These are phyloP conservation scores for Vachellia collinsii DNA, from an alignment of 306 rosid genomes.

Conservation along the genomic window DNA sequence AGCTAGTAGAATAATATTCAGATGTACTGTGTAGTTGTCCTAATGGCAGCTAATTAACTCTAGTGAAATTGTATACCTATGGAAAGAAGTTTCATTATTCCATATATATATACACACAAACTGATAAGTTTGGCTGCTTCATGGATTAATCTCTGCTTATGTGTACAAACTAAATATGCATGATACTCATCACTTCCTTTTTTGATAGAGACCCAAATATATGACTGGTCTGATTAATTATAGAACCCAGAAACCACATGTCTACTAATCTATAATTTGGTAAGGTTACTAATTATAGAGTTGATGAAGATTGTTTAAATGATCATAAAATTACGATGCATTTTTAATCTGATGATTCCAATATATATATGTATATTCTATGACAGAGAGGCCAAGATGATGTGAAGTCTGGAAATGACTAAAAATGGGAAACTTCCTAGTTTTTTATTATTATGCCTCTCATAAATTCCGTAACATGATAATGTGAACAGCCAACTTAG, in stretches of 20 bases:
- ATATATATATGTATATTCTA: not conserved
- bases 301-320: not conserved
- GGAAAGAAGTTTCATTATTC: conserved; percentile 5
- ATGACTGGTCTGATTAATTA: not conserved
- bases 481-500: not conserved
- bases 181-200: not conserved
- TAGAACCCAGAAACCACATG: not conserved
- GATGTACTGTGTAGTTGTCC: conserved; percentile 19
- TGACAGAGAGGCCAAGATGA: not conserved
- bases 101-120: too few relatives aligned
- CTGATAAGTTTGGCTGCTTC: not conserved
- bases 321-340: conserved; percentile 21
- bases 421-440: conserved; percentile 5
- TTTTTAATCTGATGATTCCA: conserved; percentile 20
- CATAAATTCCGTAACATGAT: not conserved
- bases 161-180: not conserved
- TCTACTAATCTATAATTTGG: not conserved
- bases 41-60: conserved; percentile 27
- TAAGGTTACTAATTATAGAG: not conserved
- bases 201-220: not conserved
- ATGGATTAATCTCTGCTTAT: not conserved
- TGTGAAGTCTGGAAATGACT: not conserved
- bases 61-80: not conserved
- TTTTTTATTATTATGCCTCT: not conserved
- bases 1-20: not conserved